Evolutionary conservation across 257 asterid species (phyloP).

Genomic region (Petunia secreta): DNA sequence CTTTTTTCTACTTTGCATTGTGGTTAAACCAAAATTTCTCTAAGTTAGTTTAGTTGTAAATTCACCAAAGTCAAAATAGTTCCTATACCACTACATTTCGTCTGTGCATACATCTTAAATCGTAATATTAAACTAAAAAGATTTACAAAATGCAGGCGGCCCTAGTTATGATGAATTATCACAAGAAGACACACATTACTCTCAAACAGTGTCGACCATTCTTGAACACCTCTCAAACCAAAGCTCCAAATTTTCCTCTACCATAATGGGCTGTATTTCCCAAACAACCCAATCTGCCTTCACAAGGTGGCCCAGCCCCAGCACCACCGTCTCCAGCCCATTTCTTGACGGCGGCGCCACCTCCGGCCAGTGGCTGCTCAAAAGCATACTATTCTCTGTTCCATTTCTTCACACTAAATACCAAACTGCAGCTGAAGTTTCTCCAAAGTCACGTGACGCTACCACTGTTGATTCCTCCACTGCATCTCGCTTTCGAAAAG

Average conservation of each 20-base stretch:
- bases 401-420: constrained; percentile 59
- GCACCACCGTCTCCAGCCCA: constrained; percentile 29
- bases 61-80: not conserved
- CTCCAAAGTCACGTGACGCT: constrained; percentile 18
- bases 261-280: constrained; percentile 28
- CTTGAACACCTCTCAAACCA: constrained; percentile 53
- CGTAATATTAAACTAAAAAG: not conserved
- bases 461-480: not conserved
- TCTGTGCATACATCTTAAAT: not conserved
- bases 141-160: constrained; percentile 27
- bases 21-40: not conserved
- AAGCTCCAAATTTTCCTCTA: constrained; percentile 37
- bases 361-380: constrained; percentile 67
- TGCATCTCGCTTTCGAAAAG: constrained; percentile 29
- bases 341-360: not conserved
- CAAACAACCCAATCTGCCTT: constrained; percentile 53
- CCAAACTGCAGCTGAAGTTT: not conserved
- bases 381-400: constrained; percentile 65
- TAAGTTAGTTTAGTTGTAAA: not conserved
- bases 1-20: not conserved
- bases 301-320: constrained; percentile 37
- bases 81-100: not conserved
- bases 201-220: constrained; percentile 61
- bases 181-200: constrained; percentile 55
- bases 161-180: constrained; percentile 37